Conservation (phyloP, 805 yeast species). For the Lipomyces spencermartinsiae region DNA sequence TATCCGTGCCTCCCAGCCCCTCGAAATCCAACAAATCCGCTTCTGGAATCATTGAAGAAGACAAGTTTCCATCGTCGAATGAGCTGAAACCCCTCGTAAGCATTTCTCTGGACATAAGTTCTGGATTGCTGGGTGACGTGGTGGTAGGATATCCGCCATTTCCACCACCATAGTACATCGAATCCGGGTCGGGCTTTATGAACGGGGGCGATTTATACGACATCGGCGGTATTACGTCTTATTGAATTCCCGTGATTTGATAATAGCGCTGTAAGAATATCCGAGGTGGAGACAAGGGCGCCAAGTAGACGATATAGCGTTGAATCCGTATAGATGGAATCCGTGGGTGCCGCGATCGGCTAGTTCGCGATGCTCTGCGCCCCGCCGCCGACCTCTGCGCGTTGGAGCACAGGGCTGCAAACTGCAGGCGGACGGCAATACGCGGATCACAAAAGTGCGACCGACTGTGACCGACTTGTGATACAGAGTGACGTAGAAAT, state of each 20-base stretch:
- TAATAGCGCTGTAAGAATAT: neutral
- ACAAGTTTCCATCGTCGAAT: slow-evolving; percentile 27
- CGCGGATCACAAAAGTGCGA: neutral
- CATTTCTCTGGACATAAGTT: slow-evolving; percentile 28
- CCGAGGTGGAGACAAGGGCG: neutral
- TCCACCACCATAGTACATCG: neutral
- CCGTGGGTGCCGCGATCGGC: neutral
- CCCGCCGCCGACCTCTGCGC: neutral
- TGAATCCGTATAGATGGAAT: neutral
- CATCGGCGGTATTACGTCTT: slow-evolving; percentile 19
- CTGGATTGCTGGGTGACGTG: slow-evolving; percentile 16
- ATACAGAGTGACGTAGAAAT: neutral
- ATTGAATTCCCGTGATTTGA: neutral
- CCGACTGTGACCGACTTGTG: neutral
- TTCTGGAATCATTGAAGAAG: slow-evolving; percentile 37
- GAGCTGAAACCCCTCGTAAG: slow-evolving; percentile 30
- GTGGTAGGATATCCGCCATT: slow-evolving; percentile 3
- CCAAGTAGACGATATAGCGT: neutral
- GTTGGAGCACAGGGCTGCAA: neutral
- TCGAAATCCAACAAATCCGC: slow-evolving; percentile 34
- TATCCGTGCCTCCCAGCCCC: slow-evolving; percentile 13
- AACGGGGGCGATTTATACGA: slow-evolving; percentile 35
- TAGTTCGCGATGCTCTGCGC: slow-evolving; percentile 2
- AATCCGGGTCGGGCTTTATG: slow-evolving; percentile 38
- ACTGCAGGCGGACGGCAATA: neutral